A percentile compares a stretch with the other conserved stretches of the same genome.
Conservation (phyloP, 2,329 filamentous ascomycete genomes). For the Alternaria sp. region DNA sequence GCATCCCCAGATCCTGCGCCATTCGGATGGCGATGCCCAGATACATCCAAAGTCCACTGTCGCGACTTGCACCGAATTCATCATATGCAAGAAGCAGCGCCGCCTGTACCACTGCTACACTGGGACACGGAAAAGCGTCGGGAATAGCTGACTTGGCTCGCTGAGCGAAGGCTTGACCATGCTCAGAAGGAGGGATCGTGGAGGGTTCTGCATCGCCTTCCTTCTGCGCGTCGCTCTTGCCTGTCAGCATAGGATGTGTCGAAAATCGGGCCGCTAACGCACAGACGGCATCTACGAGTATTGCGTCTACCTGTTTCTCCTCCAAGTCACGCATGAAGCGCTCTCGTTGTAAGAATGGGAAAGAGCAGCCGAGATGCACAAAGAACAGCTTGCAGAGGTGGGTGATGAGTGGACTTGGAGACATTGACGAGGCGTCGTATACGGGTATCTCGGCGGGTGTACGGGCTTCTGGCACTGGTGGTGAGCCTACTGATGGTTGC, state of each 20-base stretch:
- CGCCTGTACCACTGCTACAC: conserved; percentile 82
- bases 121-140: conserved; percentile 82
- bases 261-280: conserved; percentile 83
- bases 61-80: conserved; percentile 85
- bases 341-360: conserved; percentile 77
- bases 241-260: conserved; percentile 59
- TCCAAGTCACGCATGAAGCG: conserved; percentile 77
- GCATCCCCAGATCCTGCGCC: conserved; percentile 79
- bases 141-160: conserved; percentile 82
- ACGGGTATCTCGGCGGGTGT: conserved; percentile 62
- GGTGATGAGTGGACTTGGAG: conserved; percentile 76
- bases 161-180: conserved; percentile 79
- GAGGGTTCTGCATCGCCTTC: conserved; percentile 23
- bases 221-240: conserved; percentile 58
- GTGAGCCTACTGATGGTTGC: conserved; percentile 37
- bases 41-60: conserved; percentile 94
- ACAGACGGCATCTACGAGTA: conserved; percentile 86
- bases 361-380: conserved; percentile 80
- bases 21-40: conserved; percentile 85
- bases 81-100: conserved; percentile 86
- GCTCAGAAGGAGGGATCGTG: conserved; percentile 62
- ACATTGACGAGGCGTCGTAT: conserved; percentile 76
- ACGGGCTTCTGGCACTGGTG: conserved; percentile 47
- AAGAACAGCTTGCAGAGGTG: conserved; percentile 84
- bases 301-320: conserved; percentile 81